A percentile compares a stretch with the other conserved stretches of the same genome.
Evolutionary conservation across 2,329 filamentous ascomycete genomes (phyloP).

Genomic region (Beauveria bassiana): DNA sequence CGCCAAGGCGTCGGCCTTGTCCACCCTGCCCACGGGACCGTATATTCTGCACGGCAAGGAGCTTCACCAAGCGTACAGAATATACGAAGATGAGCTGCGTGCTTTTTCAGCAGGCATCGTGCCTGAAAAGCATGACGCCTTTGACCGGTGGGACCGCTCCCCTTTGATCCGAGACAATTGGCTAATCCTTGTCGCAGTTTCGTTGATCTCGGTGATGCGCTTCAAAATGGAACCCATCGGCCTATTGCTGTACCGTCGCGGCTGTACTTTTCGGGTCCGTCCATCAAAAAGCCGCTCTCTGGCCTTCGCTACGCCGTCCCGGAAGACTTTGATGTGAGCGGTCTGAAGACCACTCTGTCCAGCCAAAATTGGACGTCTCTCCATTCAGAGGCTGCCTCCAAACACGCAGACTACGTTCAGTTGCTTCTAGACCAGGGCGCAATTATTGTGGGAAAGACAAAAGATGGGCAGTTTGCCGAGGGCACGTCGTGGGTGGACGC

Average conservation of each 20-base stretch:
- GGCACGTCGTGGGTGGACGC: constrained; percentile 34
- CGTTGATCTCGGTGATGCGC: constrained; percentile 21
- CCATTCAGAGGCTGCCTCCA: constrained; percentile 33
- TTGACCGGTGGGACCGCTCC: constrained; percentile 18
- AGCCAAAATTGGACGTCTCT: constrained; percentile 51
- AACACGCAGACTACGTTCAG: constrained; percentile 43
- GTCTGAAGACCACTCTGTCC: constrained; percentile 47
- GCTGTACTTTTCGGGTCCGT: constrained; percentile 25
- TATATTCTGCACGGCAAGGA: constrained; percentile 35
- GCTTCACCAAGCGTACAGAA: constrained; percentile 32
- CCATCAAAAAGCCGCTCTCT: constrained; percentile 25
- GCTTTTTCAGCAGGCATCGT: constrained; percentile 32
- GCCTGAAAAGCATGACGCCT: constrained; percentile 23
- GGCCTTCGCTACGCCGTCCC: constrained; percentile 29
- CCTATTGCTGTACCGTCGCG: constrained; percentile 31
- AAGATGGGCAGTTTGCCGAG: constrained; percentile 39
- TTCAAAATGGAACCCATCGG: constrained; percentile 19
- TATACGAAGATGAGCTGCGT: constrained; percentile 30
- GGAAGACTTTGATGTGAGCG: constrained; percentile 30
- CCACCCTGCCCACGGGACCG: constrained; percentile 29
- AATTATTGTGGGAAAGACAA: constrained; percentile 45
- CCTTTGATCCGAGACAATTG: not conserved
- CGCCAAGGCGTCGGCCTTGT: constrained; percentile 13
- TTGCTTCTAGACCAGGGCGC: constrained; percentile 53
- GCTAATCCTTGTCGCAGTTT: constrained; percentile 19